phyloP scores from a whole-genome alignment of 495 filamentous ascomycete genomes.

The Talaromyces nanjingensis region DNA sequence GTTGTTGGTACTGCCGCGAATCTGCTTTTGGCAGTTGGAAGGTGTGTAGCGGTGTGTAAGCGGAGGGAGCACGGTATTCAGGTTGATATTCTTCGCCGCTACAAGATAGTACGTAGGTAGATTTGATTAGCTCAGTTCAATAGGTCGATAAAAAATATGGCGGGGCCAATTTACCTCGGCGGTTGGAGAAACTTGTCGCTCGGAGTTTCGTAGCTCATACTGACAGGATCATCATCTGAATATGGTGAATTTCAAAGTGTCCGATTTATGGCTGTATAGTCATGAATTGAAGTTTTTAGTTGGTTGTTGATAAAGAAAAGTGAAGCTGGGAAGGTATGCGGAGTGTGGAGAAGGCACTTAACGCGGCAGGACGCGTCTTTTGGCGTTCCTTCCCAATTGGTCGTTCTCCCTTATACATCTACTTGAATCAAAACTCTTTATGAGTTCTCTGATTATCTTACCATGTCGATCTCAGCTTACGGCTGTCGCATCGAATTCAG shows the following conservation, averaged over 20 bases:
- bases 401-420: neutral
- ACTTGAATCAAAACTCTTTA: neutral
- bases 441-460: neutral
- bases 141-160: conserved; percentile 4
- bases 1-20: conserved; percentile 81
- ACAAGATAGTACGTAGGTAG: conserved; percentile 13
- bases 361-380: conserved; percentile 26
- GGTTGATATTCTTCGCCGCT: conserved; percentile 36
- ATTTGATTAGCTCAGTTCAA: neutral
- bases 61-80: conserved; percentile 45
- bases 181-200: conserved; percentile 9
- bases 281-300: neutral
- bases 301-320: neutral
- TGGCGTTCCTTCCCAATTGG: conserved; percentile 16
- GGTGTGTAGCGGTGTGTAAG: conserved; percentile 67
- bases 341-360: conserved; percentile 5
- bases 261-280: neutral
- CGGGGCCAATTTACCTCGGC: conserved; percentile 19
- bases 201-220: neutral
- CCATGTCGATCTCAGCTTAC: neutral
- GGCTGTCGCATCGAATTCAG: no score
- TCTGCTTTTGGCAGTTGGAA: conserved; percentile 62
- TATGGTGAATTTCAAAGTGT: neutral
- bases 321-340: neutral
- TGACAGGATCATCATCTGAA: neutral